Conservation (phyloP, 2,329 filamentous ascomycete species). For the Diaporthe sp. region DNA sequence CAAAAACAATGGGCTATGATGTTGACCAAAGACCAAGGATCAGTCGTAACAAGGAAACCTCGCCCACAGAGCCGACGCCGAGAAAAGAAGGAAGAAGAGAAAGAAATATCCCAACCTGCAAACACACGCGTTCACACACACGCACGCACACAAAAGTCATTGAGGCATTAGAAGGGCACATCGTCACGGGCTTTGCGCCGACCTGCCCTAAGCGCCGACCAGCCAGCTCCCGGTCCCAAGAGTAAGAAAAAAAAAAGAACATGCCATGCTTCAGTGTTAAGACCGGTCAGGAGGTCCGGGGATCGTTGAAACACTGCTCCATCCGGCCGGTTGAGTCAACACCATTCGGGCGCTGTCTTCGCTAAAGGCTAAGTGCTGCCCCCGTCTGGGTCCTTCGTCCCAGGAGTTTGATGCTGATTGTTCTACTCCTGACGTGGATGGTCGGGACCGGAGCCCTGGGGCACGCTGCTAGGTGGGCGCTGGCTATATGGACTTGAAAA, state of each 20-base stretch:
- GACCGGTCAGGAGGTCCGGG: neutral
- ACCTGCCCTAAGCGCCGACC: neutral
- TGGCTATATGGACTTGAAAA: constrained; percentile 21
- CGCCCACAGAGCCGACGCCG: constrained; percentile 7
- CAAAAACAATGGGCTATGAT: constrained; percentile 12
- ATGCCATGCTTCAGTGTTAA: neutral
- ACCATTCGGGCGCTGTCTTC: neutral
- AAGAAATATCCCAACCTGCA: neutral
- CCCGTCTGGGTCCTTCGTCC: neutral
- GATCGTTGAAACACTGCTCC: neutral
- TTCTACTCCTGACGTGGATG: too few relatives aligned
- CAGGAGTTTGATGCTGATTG: neutral
- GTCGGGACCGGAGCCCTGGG: neutral
- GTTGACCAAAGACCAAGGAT: constrained; percentile 19
- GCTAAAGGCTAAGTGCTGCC: neutral
- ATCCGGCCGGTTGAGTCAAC: neutral
- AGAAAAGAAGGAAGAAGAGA: neutral
- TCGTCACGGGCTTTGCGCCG: neutral
- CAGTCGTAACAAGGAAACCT: constrained; percentile 20
- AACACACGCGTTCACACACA: neutral
- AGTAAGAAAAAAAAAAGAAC: too few relatives aligned
- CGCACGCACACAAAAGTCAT: neutral
- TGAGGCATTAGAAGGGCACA: constrained; percentile 8
- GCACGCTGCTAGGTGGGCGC: neutral
- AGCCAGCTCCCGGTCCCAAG: neutral